These are phyloP conservation scores for Syzygium aqueum DNA, from an alignment of 345 rosid species.

Conservation along the genomic window DNA sequence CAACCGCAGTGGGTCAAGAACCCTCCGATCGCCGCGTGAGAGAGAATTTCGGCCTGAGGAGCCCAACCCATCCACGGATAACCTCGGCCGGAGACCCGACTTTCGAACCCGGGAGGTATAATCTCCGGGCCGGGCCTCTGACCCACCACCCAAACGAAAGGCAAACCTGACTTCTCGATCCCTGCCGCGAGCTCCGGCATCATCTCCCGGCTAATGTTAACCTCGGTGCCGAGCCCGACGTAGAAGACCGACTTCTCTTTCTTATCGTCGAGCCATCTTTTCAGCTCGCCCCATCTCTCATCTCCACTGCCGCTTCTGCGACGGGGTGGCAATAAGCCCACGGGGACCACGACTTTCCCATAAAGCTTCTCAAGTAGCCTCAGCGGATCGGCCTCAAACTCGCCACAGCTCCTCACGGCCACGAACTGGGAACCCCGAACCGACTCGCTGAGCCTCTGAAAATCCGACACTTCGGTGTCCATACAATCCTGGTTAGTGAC, in stretches of 20 bases:
- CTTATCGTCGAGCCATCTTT: background rate
- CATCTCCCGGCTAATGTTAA: background rate
- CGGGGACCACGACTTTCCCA: background rate
- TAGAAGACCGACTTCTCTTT: slow-evolving; percentile 5
- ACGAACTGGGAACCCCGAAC: slow-evolving; percentile 1
- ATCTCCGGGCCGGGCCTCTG: background rate
- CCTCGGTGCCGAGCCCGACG: slow-evolving; percentile 10
- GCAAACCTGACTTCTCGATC: slow-evolving; percentile 5
- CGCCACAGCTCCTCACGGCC: slow-evolving; percentile 1
- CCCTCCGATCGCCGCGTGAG: slow-evolving; percentile 12
- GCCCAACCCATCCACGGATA: slow-evolving; percentile 12
- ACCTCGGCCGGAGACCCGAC: slow-evolving; percentile 1
- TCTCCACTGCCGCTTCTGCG: background rate
- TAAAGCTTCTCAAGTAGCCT: background rate
- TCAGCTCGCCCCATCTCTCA: background rate
- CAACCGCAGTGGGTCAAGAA: slow-evolving; percentile 20
- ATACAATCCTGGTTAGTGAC: background rate
- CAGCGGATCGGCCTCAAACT: slow-evolving; percentile 6
- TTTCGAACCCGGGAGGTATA: slow-evolving; percentile 3
- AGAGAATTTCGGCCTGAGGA: slow-evolving; percentile 7
- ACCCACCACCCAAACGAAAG: slow-evolving; percentile 14
- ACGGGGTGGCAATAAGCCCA: slow-evolving; percentile 1
- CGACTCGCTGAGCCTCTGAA: background rate
- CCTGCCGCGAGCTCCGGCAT: slow-evolving; percentile 12
- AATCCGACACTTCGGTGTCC: slow-evolving; percentile 3